Base-by-base conservation (phyloP, 768 basidiomycete genomes). In the Austroboletus eburneus region DNA sequence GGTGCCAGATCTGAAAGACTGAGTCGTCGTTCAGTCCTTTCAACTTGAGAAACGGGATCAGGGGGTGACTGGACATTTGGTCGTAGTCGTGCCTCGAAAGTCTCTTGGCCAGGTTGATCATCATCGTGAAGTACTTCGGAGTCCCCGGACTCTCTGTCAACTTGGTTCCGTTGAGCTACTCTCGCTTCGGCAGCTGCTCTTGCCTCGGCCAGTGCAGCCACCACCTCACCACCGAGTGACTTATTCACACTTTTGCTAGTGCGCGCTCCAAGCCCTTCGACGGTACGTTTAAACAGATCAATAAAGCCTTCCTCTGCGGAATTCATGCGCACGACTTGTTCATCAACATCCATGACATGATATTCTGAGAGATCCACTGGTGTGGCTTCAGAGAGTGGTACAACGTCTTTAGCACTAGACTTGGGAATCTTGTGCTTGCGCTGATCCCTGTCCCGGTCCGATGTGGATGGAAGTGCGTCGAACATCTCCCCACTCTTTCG, bases 271-370 rank as follows among this genome's bases (percentile, higher is more conserved):
- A 85, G 69, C 14, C 74, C 83, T 60, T 85, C 81, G 0, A 89
- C 79, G 1, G 81, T 87, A 57, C 78, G 81, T 68, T 85, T 90
- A 41, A 91, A 71, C 16, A 75, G 70, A 55, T 79, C 77, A 35
- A 90, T 72, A 52, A 85, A 76, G 18, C 76, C 83, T 24, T 77
- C 63, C 5, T 64, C 55, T 17, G 42, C 42, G 22, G 44, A 34
- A 34, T 58, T 42, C 36, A 56, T 24, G 20, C 25, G 46, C 45
- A 29, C 39, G 14, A 40, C 40, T 35, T 48, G 49, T 38, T 49
- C 48, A 24, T 52, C 54, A 40, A 54, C 36, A 35, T 69, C 57
- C 44, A 58, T 58, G 30, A 46, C 45, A 43, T 66, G 57, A 12
- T 51, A 42, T 14, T 71, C 68, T 18, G n/a, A 30, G 9, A 40